A percentile compares a stretch with the other conserved stretches of the same genome.
Conservation (phyloP, 305 asterid species). For the Fraxinus sp. region DNA sequence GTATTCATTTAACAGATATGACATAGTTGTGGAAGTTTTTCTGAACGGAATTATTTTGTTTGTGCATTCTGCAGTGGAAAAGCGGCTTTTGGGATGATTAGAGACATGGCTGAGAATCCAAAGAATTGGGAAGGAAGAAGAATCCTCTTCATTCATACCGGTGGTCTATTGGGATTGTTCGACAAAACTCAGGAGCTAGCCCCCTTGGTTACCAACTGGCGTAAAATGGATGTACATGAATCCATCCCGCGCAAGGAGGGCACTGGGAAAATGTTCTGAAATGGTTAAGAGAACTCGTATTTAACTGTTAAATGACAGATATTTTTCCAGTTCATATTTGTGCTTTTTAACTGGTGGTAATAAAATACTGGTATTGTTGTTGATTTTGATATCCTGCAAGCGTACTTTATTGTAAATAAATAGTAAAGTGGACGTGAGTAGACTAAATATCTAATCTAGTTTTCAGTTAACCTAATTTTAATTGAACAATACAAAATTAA, state of each 20-base stretch:
- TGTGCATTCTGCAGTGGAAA: conserved; percentile 59
- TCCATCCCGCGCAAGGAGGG: conserved; percentile 66
- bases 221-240: conserved; percentile 66
- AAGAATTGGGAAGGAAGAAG: conserved; percentile 81
- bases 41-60: neutral
- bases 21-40: neutral
- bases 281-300: neutral
- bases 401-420: neutral
- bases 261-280: conserved; percentile 77
- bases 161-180: conserved; percentile 74
- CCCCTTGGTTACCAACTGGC: conserved; percentile 62
- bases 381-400: neutral
- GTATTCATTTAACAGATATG: neutral
- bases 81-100: conserved; percentile 75
- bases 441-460: neutral
- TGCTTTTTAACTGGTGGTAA: neutral
- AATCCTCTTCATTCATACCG: conserved; percentile 86
- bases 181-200: conserved; percentile 74
- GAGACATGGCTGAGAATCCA: conserved; percentile 75
- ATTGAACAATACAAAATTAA: neutral
- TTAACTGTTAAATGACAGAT: neutral
- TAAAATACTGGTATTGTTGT: neutral
- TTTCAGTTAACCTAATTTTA: neutral
- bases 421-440: neutral
- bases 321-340: neutral